Conservation (phyloP, 2,329 filamentous ascomycete genomes). For the Tolypocladium album region DNA sequence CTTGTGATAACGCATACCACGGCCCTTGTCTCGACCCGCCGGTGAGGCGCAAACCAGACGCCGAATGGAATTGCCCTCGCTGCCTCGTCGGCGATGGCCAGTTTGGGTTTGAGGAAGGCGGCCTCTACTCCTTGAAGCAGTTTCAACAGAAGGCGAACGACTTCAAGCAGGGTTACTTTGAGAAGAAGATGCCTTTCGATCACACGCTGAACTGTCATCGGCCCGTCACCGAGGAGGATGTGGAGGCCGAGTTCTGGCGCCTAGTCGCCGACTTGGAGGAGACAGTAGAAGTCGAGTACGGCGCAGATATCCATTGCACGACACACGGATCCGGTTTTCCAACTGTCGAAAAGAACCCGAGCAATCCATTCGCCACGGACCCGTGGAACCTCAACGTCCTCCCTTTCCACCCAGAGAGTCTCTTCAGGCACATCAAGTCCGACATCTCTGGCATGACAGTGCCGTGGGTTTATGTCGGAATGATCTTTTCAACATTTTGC, state of each 20-base stretch:
- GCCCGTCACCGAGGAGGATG: conserved; percentile 85
- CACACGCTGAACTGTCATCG: conserved; percentile 70
- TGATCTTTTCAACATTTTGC: conserved; percentile 99
- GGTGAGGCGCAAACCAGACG: conserved; percentile 63
- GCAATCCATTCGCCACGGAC: conserved; percentile 77
- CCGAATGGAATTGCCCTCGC: conserved; percentile 92
- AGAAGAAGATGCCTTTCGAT: conserved; percentile 81
- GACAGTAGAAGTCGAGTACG: conserved; percentile 95
- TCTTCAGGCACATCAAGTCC: conserved; percentile 95
- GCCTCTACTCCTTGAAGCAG: conserved; percentile 85
- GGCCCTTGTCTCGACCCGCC: conserved; percentile 82
- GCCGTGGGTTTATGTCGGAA: conserved; percentile 97
- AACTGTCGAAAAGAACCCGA: conserved; percentile 82
- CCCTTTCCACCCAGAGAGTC: conserved; percentile 78
- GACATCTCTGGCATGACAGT: conserved; percentile 99
- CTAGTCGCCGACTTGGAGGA: conserved; percentile 89
- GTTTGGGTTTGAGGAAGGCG: conserved; percentile 95
- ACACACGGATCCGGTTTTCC: conserved; percentile 97
- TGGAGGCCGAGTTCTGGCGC: conserved; percentile 94
- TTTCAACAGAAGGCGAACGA: conserved; percentile 94
- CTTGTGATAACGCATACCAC: conserved; percentile 83
- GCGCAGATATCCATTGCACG: conserved; percentile 94
- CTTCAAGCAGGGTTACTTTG: conserved; percentile 92
- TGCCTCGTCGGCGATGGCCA: conserved; percentile 94
- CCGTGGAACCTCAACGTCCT: conserved; percentile 94